Evolutionary conservation across 345 rosid species (phyloP), one percentile per base, ranked within the genome.

Genomic region (Odontarrhena argentea): DNA sequence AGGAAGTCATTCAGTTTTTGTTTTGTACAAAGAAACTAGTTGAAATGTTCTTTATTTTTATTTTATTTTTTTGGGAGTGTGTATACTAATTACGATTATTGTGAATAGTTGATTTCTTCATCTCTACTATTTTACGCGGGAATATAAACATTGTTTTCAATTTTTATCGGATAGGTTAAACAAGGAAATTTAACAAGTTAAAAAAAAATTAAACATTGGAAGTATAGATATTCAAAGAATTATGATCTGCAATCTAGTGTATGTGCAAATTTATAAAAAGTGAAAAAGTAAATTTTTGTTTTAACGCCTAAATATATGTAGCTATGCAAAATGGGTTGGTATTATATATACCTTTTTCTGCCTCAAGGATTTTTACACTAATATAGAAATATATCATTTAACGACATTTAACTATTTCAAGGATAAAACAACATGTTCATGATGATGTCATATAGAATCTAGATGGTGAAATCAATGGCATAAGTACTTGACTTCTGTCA

Each of bases 11-110:
- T 53, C 57, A 60, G 28, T 52, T 53, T 63, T 60, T 60, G 67
- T 69, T 55, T 53, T 74, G 73, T 74, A 74, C 63, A 74, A 68
- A 61, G 15, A 60, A 32, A 32, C 38, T 74, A 61, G 65, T 54
- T 52, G 68, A 53, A 60, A 28, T 67, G 40, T 65, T 42, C 0
- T 22, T 12, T 35, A n/a, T 9, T 28, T 38, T 25, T 26, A 30
- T 54, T 15, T 1, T 24, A 18, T 50, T 8, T 8, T 8, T 9
- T 10, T 7, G 52, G 53, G 69, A 45, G 57, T 61, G 57, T 61
- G 55, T 50, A 18, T 18, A 28, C 50, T 58, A 26, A 74, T 44
- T 52, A 52, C 66, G 13, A 28, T 53, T 28, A 6, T 67, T 37
- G 15, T 30, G 4, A 53, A 60, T 44, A 59, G n/a, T 52, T 51